Evolutionary conservation across 345 rosid genomes (phyloP), one percentile per base, ranked within the genome.

Genomic region (Erysimum cheiranthoides): DNA sequence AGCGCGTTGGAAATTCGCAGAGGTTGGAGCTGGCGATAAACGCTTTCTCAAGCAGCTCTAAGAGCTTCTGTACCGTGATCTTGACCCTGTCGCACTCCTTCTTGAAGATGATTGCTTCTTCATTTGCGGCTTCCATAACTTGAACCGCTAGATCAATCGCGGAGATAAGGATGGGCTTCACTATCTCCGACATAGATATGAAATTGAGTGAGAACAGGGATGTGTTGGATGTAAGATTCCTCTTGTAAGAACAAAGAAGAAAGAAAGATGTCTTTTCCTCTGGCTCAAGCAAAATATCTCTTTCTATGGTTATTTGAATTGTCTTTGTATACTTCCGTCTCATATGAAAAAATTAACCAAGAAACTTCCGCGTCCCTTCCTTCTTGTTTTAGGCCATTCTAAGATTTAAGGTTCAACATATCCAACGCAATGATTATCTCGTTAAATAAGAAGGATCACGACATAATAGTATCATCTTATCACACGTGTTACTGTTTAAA

Each of bases 1-100:
- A 90, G 60, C 93, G 82, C 10, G 94, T 87, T 31, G 98, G 98
- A 3, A 93, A 91, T 75, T 90, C 98, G 72, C 89, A 93, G 11
- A 90, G 87, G 27, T 84, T 92, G 35, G 90, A 83, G 76, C 93
- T 82, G 1, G 84, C 82, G 21, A 87, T 82, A 35, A 93, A 86
- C 17, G 94, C 93, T 63, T 86, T 93, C 11, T 89, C 81, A 49
- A 93, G 86, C 34, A 93, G 75, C 21, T 81, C 84, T 25, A 80
- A 85, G 61, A 93, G 93, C 73, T 82, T 89, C 68, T 87, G 88
- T 4, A 92, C 83, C 83, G 84, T 89, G 79, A 88, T 79, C 83
- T 87, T 84, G 52, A 90, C 83, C 56, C 87, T 87, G 5, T 68
- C 56, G 68, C 90, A 86, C 25, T 90, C 96, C 35, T 84, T 87